phyloP scores from a whole-genome alignment of 225 moss, liverwort and hornwort species.

The Marchantia paleacea region DNA sequence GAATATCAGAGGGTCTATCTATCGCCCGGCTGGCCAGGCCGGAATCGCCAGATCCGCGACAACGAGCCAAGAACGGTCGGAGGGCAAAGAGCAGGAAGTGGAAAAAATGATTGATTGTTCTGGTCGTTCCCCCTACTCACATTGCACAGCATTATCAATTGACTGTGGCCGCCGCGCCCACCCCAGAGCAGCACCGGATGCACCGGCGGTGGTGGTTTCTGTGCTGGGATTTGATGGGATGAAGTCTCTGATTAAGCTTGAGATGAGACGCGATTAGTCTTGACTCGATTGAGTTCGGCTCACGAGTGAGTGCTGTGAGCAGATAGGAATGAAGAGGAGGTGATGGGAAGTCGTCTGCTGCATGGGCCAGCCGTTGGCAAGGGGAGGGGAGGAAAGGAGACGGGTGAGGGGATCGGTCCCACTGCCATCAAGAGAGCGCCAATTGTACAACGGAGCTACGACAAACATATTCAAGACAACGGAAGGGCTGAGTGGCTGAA shows the following conservation, averaged over 20 bases:
- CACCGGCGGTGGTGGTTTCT: neutral
- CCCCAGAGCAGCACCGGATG: neutral
- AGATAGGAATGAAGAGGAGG: neutral
- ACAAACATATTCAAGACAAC: neutral
- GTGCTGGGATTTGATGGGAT: too few relatives aligned
- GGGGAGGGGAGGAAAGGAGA: neutral
- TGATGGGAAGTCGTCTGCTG: neutral
- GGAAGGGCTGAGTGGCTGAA: neutral
- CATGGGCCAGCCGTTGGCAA: neutral
- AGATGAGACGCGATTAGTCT: neutral
- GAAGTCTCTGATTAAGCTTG: neutral
- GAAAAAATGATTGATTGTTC: conserved; percentile 1
- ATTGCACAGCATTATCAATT: too few relatives aligned
- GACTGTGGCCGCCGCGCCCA: neutral
- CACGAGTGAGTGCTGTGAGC: neutral
- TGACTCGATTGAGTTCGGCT: neutral
- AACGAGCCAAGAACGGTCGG: neutral
- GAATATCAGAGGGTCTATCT: neutral
- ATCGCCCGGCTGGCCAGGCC: neutral
- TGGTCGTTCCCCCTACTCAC: neutral
- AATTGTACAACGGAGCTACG: neutral
- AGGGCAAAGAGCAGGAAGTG: neutral
- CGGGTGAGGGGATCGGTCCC: neutral
- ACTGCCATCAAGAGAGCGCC: conserved; percentile 1
- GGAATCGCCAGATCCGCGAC: neutral